Evolutionary conservation across 768 basidiomycete species (phyloP).

Genomic region (Pleurotus tuber-regium): DNA sequence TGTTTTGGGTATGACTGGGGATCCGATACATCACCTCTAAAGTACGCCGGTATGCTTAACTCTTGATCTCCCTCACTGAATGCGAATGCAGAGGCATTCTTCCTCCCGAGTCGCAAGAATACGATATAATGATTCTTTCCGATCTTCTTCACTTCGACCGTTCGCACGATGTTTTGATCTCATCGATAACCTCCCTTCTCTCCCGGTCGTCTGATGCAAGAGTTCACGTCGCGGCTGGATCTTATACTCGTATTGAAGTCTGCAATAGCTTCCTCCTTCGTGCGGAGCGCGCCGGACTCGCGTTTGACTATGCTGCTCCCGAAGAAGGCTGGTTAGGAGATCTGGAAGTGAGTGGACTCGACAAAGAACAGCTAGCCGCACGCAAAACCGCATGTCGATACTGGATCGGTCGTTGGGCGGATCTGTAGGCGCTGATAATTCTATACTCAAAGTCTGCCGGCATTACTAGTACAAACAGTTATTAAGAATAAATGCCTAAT

Average conservation of each 20-base stretch:
- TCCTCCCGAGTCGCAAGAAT: slow-evolving; percentile 28
- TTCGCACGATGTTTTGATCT: slow-evolving; percentile 56
- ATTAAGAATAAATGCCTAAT: neutral
- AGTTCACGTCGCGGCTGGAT: slow-evolving; percentile 63
- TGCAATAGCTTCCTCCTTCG: slow-evolving; percentile 53
- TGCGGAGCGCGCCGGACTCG: slow-evolving; percentile 37
- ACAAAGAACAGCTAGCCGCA: slow-evolving; percentile 40
- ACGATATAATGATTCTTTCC: slow-evolving; percentile 63
- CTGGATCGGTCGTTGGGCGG: slow-evolving; percentile 58
- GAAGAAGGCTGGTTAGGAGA: slow-evolving; percentile 44
- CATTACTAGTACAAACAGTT: too few relatives aligned
- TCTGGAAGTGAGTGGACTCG: slow-evolving; percentile 44
- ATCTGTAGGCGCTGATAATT: too few relatives aligned
- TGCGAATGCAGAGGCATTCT: slow-evolving; percentile 18
- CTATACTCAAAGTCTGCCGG: too few relatives aligned
- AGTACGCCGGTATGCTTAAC: neutral
- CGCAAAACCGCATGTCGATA: slow-evolving; percentile 60
- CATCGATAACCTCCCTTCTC: slow-evolving; percentile 50
- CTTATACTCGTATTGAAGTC: slow-evolving; percentile 51
- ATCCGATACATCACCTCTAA: slow-evolving; percentile 11
- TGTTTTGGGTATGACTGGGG: slow-evolving; percentile 69
- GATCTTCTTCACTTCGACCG: slow-evolving; percentile 69
- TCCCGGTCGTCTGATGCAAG: slow-evolving; percentile 35
- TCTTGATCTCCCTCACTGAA: neutral
- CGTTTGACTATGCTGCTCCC: slow-evolving; percentile 41